Evolutionary conservation across 441 rosid species (phyloP), one percentile per base, ranked within the genome.

Genomic region (Monsonia emarginata): DNA sequence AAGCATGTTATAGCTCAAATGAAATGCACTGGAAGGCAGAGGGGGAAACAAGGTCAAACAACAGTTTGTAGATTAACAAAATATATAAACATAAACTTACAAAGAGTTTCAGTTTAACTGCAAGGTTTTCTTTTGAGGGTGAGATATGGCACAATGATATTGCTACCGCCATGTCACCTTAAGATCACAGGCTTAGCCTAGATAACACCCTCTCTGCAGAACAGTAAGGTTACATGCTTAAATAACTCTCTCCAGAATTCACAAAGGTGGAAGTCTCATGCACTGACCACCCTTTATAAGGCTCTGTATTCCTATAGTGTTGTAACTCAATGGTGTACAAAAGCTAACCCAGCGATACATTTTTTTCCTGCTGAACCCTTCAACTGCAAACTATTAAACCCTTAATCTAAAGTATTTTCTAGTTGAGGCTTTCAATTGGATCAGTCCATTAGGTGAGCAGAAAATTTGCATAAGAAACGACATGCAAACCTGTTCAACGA

Each of bases 1-100:
- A 76, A 94, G 95, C 96, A 91, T 94, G 81, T 94, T 94, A 84
- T 94, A 91, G 83, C 92, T 94, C 71, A 94, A 79, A 85, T 91
- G 99, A 80, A 94, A 91, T 56, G 96, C 97, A 80, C 99, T 94
- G 87, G 65, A 68, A 63, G 38, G 54, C 34, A 52, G 70, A 83
- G 71, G 26, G 68, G 18, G 48, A 50, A 40, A n/a, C n/a, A n/a
- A 50, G 57, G 25, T 50, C 57, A 50, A 19, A 2, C 57, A 50
- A 19, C 57, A 50, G 19, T 19, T 50, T 25, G 19, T 50, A 50
- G 31, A 56, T 27, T 31, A 22, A 34, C 40, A 57, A 24, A 57
- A 24, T 24, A 57, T 24, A 7, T 10, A 25, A 25, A 24, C 32
- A 16, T 57, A 50, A 50, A 19, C 57, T 50, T 50, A 25, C 6